Base-by-base conservation (phyloP, 257 asterid species). In the Ilex asprella region DNA sequence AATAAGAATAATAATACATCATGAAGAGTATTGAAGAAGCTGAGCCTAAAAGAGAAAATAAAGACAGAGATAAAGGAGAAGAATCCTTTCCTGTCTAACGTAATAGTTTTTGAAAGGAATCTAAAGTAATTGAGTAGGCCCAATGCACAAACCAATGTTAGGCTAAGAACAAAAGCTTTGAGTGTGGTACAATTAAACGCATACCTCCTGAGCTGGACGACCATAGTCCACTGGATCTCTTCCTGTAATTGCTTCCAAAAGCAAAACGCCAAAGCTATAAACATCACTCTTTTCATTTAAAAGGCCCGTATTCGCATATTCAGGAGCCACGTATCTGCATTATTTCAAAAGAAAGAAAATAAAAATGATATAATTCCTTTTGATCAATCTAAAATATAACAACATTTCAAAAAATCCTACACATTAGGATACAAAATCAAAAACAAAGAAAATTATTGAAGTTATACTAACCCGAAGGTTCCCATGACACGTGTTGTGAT, bases 401-500 rank as follows among this genome's bases (percentile, higher is more conserved):
- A 35, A 3, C 8, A 35, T 35, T 35, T 35, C 8, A 35, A 35
- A 21, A 46, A 46, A 7, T 46, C 13, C 52, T 4, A 46, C 52
- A 46, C 41, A 0, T 46, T 46, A 46, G 52, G 52, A 46, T 2
- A 46, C 15, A 46, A 46, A 10, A 11, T 10, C 13, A 46, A 46
- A 63, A 14, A 46, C 14, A 21, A 21, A 21, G 27, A 21, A 21
- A 46, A 14, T 46, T 6, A 53, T 53, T 15, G 1, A 21, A 21
- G 57, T 7, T 53, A 7, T 16, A 74, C 89, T 71, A 56, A 91
- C 96, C 98, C 98, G 29, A 91, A 91, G 68, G 98, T 91, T 35
- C 98, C 98, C 98, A 88, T 91, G 73, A 91, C 98, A 44, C 96
- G 84, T 57, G 97, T 91, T 12, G 98, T 86, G 53, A 91, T 88